Percentiles rank a stretch among this genome's conserved stretches.
Evolutionary conservation across 352 stramenopile genomes (phyloP).

Genomic region (Phytophthora ohioensis): DNA sequence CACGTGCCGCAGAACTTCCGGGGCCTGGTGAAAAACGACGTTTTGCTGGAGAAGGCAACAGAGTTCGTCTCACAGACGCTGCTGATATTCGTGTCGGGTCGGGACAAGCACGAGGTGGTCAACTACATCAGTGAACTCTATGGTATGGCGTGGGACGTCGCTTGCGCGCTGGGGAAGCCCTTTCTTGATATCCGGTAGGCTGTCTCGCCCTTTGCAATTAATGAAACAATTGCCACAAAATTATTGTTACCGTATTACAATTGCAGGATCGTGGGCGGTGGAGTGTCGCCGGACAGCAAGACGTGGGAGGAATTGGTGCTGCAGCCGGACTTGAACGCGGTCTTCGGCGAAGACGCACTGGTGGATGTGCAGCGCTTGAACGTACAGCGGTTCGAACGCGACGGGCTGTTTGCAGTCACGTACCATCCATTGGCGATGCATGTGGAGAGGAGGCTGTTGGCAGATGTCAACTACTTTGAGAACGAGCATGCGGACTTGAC

Average conservation of each 20-base stretch:
- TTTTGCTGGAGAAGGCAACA: slow-evolving; percentile 74
- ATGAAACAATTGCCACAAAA: background rate
- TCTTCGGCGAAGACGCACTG: slow-evolving; percentile 70
- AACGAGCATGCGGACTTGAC: slow-evolving; percentile 65
- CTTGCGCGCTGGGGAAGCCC: slow-evolving; percentile 59
- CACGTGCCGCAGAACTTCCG: slow-evolving; percentile 69
- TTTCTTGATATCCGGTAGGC: slow-evolving; percentile 69
- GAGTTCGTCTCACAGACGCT: slow-evolving; percentile 56
- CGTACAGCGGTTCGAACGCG: slow-evolving; percentile 62
- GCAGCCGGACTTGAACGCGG: slow-evolving; percentile 67
- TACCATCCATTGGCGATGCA: slow-evolving; percentile 74
- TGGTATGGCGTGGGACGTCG: slow-evolving; percentile 75
- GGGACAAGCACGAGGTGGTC: slow-evolving; percentile 65
- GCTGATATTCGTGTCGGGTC: slow-evolving; percentile 70
- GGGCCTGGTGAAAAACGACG: slow-evolving; percentile 74
- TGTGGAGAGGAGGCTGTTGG: slow-evolving; percentile 52
- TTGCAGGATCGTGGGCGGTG: slow-evolving; percentile 53
- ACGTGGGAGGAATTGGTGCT: slow-evolving; percentile 76
- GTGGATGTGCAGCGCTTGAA: slow-evolving; percentile 77
- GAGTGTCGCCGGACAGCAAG: slow-evolving; percentile 33
- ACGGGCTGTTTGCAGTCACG: slow-evolving; percentile 63
- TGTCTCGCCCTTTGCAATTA: background rate
- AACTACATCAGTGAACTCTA: slow-evolving; percentile 87
- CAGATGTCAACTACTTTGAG: slow-evolving; percentile 80
- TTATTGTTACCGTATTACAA: background rate